These are phyloP conservation scores for Combretum micranthum DNA, from an alignment of 345 rosid species.

Conservation along the genomic window DNA sequence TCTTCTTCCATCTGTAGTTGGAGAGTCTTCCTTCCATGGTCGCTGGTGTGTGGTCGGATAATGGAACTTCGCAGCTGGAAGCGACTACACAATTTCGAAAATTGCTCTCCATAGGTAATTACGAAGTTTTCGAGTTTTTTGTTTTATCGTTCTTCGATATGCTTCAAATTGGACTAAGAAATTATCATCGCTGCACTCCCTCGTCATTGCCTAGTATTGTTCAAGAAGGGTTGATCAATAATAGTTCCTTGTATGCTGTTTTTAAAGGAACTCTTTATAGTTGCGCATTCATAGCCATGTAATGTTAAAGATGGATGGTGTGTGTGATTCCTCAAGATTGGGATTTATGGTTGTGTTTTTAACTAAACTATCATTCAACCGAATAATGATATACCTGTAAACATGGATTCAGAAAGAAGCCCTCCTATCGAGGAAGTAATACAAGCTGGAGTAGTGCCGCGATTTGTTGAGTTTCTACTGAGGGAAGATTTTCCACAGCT, in stretches of 20 bases:
- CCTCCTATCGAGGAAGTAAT: conserved; percentile 92
- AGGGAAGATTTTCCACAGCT: conserved; percentile 83
- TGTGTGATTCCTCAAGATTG: not conserved
- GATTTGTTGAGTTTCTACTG: conserved; percentile 72
- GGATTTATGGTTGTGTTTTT: conserved; percentile 1
- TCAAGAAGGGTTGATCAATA: too few relatives aligned
- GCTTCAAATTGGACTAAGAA: not conserved
- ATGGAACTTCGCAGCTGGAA: conserved; percentile 55
- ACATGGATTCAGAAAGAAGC: conserved; percentile 43
- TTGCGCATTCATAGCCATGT: too few relatives aligned
- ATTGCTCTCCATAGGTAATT: conserved; percentile 69
- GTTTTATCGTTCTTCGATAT: not conserved
- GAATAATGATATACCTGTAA: not conserved
- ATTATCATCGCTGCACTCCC: not conserved
- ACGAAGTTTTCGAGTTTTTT: not conserved
- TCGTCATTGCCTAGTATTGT: too few relatives aligned
- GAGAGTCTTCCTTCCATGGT: conserved; percentile 77
- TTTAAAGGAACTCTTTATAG: too few relatives aligned
- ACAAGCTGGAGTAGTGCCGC: conserved; percentile 72
- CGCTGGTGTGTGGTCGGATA: conserved; percentile 53
- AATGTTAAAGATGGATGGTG: too few relatives aligned
- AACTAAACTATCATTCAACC: not conserved
- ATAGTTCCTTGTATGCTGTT: too few relatives aligned
- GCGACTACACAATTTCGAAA: conserved; percentile 85
- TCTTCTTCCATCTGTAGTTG: conserved; percentile 30